phyloP scores from a whole-genome alignment of 352 stramenopile species.

The Hyaloperonospora arabidopsidis region DNA sequence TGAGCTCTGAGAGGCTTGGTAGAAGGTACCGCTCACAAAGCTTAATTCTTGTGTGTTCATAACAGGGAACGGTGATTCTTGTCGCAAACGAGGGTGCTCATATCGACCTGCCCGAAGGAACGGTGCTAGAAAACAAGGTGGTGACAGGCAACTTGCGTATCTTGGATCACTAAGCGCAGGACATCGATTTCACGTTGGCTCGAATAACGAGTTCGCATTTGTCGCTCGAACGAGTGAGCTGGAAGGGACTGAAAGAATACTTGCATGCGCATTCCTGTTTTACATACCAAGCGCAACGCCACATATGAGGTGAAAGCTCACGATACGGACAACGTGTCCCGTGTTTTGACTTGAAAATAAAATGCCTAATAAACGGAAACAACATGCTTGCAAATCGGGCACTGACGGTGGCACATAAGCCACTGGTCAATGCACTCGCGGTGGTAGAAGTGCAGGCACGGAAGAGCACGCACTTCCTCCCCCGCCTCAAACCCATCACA shows the following conservation, averaged over 20 bases:
- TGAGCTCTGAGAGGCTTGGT: not conserved
- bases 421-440: slow-evolving; percentile 87
- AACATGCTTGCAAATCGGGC: slow-evolving; percentile 82
- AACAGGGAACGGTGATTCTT: slow-evolving; percentile 90
- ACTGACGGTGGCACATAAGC: slow-evolving; percentile 79
- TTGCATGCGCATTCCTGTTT: slow-evolving; percentile 30
- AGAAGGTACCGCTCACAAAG: not conserved
- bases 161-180: slow-evolving; percentile 78
- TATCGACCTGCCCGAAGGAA: slow-evolving; percentile 90
- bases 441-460: slow-evolving; percentile 86
- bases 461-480: slow-evolving; percentile 72
- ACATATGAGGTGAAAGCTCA: slow-evolving; percentile 3
- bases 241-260: slow-evolving; percentile 17
- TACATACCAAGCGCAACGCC: slow-evolving; percentile 16
- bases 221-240: slow-evolving; percentile 2
- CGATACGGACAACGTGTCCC: slow-evolving; percentile 9
- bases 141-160: slow-evolving; percentile 91
- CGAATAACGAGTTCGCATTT: slow-evolving; percentile 3
- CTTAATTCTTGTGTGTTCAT: slow-evolving; percentile 6
- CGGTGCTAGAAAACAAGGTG: slow-evolving; percentile 91
- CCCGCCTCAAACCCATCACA: slow-evolving; percentile 68
- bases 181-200: not conserved
- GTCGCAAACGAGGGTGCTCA: slow-evolving; percentile 90
- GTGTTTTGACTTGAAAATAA: slow-evolving; percentile 1
- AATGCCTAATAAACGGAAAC: slow-evolving; percentile 56